These are phyloP conservation scores for Jamesozyma hellenica DNA, from an alignment of 805 yeast genomes.

Conservation along the genomic window DNA sequence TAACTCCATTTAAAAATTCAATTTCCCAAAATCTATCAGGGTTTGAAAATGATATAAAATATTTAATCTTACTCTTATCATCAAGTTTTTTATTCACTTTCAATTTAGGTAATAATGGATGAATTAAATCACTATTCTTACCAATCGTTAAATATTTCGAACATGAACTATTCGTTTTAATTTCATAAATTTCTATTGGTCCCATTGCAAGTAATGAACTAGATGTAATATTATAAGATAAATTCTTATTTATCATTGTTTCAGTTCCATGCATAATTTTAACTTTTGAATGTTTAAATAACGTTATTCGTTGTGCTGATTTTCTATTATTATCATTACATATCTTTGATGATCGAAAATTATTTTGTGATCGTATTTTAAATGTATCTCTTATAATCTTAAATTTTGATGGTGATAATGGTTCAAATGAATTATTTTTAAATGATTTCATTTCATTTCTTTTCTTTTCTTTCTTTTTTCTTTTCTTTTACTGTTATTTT, in stretches of 20 bases:
- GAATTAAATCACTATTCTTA: slow-evolving; percentile 36
- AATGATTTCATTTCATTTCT: no score
- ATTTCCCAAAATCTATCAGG: slow-evolving; percentile 72
- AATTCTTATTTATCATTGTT: not conserved
- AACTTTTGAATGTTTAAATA: slow-evolving; percentile 21
- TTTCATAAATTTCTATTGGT: slow-evolving; percentile 23
- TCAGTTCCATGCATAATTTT: slow-evolving; percentile 14
- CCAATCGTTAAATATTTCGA: slow-evolving; percentile 26
- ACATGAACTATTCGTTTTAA: slow-evolving; percentile 10
- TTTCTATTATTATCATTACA: slow-evolving; percentile 6
- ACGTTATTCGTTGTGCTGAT: slow-evolving; percentile 26
- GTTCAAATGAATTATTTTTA: no score
- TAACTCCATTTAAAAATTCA: slow-evolving; percentile 18
- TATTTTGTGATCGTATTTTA: not conserved
- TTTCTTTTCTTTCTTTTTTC: no score
- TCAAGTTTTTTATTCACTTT: slow-evolving; percentile 40
- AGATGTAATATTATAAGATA: not conserved
- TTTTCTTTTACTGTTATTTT: no score
- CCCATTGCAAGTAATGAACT: slow-evolving; percentile 19
- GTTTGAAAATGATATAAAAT: slow-evolving; percentile 55
- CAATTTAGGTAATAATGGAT: slow-evolving; percentile 61
- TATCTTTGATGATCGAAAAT: slow-evolving; percentile 2
- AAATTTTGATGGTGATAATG: not conserved
- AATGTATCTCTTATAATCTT: not conserved
- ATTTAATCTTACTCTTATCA: slow-evolving; percentile 16